phyloP scores from a whole-genome alignment of 208 protist genomes.

The Tritrichomonas musculus region DNA sequence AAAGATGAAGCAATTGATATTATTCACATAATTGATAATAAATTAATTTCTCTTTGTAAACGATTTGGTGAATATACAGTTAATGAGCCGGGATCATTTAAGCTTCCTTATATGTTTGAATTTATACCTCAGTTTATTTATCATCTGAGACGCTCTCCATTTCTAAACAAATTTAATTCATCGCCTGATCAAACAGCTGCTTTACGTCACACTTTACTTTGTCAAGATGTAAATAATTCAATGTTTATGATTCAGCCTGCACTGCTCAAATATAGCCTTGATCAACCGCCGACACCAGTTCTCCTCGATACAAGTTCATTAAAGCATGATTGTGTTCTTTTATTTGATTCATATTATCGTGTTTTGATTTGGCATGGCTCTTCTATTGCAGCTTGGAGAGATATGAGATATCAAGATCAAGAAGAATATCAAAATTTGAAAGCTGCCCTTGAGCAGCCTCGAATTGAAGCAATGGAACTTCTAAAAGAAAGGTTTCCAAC shows the following conservation, averaged over 20 bases:
- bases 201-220: slow-evolving; percentile 80
- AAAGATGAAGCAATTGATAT: slow-evolving; percentile 79
- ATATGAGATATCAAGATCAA: slow-evolving; percentile 70
- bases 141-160: slow-evolving; percentile 86
- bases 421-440: slow-evolving; percentile 35
- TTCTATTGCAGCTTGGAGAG: slow-evolving; percentile 80
- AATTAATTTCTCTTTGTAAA: slow-evolving; percentile 87
- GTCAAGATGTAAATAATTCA: slow-evolving; percentile 77
- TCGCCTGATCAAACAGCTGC: slow-evolving; percentile 93
- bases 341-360: slow-evolving; percentile 97
- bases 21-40: slow-evolving; percentile 92
- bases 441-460: slow-evolving; percentile 36
- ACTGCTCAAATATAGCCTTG: slow-evolving; percentile 84
- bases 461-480: slow-evolving; percentile 8
- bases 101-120: slow-evolving; percentile 73
- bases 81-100: slow-evolving; percentile 70
- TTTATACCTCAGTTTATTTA: slow-evolving; percentile 98
- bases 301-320: slow-evolving; percentile 29
- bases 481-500: slow-evolving; percentile 35
- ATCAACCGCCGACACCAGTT: slow-evolving; percentile 57
- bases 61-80: slow-evolving; percentile 69
- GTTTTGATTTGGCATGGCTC: slow-evolving; percentile 90
- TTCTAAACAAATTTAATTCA: slow-evolving; percentile 88
- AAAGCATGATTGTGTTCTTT: slow-evolving; percentile 78
- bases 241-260: slow-evolving; percentile 93